Base-by-base conservation (phyloP, 176 grass and related monocot genomes). In the Zizania latifolia region DNA sequence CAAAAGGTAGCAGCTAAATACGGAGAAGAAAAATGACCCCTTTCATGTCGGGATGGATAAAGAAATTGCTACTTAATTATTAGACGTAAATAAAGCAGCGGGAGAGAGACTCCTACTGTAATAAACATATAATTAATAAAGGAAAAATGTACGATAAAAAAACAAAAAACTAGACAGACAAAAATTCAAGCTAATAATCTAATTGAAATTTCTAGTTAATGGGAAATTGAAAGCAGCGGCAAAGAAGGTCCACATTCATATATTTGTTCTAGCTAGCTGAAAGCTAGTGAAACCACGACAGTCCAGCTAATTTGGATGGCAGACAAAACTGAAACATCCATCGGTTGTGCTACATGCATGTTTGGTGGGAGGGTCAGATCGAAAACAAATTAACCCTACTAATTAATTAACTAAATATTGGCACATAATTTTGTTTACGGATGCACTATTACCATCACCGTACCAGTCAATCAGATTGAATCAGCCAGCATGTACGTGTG, bases 261-360 rank as follows among this genome's bases (percentile, higher is more conserved):
- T 13, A 23, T 7, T 6, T 5, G 21, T 1, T 34, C 14, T 3
- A 62, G 6, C 22, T 15, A 26, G 19, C 34, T 55, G 8, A n/a
- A 36, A 36, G 34, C 6, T 6, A n/a, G n/a, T n/a, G 23, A 30
- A 72, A 37, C 21, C 24, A 36, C 9, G n/a, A 24, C 50, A 36
- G 33, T 14, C 12, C 21, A 55, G n/a, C 24, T 41, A 8, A 58
- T 57, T 56, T 41, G 23, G 33, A 11, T 19, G 2, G 44, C 5
- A 37, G 75, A 77, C 53, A 65, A 37, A 50, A 77, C 60, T 51
- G 43, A 77, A 28, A 26, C 75, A 77, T 53, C 46, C 46, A 50
- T 50, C 19, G 46, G 21, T 51, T 6, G 46, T 51, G 5, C 46
- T 51, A 9, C 31, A 51, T 17, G 26, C 6, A 58, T n/a, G 71